phyloP scores from a whole-genome alignment of 2,329 filamentous ascomycete genomes.

The Coniella vitis region DNA sequence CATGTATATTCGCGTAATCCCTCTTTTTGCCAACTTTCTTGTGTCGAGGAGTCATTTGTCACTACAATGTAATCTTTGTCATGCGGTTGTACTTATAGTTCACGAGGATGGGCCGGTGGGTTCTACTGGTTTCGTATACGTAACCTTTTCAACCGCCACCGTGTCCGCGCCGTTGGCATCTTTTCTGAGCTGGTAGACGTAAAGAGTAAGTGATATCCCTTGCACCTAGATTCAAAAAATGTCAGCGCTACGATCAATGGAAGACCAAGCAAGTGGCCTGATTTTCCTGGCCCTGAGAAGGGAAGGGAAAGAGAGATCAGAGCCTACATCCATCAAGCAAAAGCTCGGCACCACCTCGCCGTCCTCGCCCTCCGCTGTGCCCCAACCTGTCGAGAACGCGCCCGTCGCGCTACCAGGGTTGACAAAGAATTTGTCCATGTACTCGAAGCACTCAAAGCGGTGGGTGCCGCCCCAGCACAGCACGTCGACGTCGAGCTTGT shows the following conservation, averaged over 20 bases:
- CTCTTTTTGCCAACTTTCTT: no score
- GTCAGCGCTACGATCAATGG: neutral
- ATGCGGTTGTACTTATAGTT: neutral
- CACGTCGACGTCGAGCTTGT: conserved; percentile 62
- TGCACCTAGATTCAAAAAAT: conserved; percentile 59
- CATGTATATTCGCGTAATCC: no score
- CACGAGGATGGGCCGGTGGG: conserved; percentile 46
- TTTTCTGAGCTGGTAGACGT: conserved; percentile 83
- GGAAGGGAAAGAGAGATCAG: neutral
- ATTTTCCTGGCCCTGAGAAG: neutral
- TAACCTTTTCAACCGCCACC: conserved; percentile 79
- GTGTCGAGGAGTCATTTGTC: neutral
- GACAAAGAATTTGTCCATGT: conserved; percentile 69
- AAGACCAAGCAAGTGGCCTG: neutral
- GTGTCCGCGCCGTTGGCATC: conserved; percentile 71
- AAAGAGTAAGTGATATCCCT: conserved; percentile 90
- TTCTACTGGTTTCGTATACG: conserved; percentile 70
- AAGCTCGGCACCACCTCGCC: conserved; percentile 84
- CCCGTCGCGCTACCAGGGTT: conserved; percentile 63
- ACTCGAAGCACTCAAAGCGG: conserved; percentile 64
- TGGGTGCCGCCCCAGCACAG: conserved; percentile 64
- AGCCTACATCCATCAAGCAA: conserved; percentile 92
- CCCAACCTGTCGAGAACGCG: conserved; percentile 53
- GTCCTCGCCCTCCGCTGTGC: conserved; percentile 49
- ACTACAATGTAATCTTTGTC: neutral